phyloP scores from a whole-genome alignment of 2,329 filamentous ascomycete genomes.

The Cladosporium sp. region DNA sequence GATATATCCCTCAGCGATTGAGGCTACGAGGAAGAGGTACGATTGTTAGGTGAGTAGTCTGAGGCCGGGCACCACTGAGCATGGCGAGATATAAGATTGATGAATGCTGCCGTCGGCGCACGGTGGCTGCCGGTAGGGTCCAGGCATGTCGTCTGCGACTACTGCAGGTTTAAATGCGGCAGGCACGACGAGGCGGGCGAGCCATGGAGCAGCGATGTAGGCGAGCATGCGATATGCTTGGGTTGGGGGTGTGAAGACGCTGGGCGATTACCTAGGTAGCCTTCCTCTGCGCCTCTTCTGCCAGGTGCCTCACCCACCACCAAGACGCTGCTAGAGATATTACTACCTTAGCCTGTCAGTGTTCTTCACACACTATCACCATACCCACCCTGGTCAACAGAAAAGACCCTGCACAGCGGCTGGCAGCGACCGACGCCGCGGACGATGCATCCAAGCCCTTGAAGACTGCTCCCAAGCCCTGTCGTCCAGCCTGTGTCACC shows the following conservation, averaged over 20 bases:
- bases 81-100: slow-evolving; percentile 16
- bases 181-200: slow-evolving; percentile 11
- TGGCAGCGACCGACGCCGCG: slow-evolving; percentile 1
- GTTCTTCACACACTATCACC: background rate
- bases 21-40: background rate
- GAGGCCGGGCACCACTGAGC: background rate
- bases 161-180: slow-evolving; percentile 12
- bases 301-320: background rate
- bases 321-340: background rate
- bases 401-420: background rate
- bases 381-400: background rate
- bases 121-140: slow-evolving; percentile 15
- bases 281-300: background rate
- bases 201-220: background rate
- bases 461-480: background rate
- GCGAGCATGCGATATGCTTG: background rate
- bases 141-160: slow-evolving; percentile 16
- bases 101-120: slow-evolving; percentile 2
- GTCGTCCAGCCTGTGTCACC: background rate
- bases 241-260: background rate
- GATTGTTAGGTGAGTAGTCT: background rate
- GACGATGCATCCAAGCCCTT: slow-evolving; percentile 6
- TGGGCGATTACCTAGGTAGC: slow-evolving; percentile 9
- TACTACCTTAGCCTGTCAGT: background rate
- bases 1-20: slow-evolving; percentile 19